A percentile compares a stretch with the other conserved stretches of the same genome.
Conservation (phyloP, 371 early-diverging fungal genomes). For the Apophysomyces elegans region DNA sequence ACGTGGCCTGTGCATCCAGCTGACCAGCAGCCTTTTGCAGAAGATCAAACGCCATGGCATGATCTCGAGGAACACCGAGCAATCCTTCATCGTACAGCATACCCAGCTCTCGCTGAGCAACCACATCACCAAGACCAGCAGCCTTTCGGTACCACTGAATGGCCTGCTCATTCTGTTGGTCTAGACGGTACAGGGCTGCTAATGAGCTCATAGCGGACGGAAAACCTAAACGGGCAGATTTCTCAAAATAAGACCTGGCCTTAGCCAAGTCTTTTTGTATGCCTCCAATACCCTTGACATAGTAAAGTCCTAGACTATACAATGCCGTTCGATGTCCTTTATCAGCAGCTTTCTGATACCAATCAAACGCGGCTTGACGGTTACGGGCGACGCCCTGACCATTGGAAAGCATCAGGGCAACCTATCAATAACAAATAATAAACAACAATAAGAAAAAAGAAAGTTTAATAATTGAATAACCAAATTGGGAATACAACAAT, state of each 20-base stretch:
- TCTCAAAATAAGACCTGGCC: constrained; percentile 46
- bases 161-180: constrained; percentile 32
- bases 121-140: constrained; percentile 44
- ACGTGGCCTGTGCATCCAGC: constrained; percentile 79
- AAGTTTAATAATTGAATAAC: constrained; percentile 9
- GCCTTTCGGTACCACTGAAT: constrained; percentile 54
- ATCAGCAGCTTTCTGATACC: constrained; percentile 57
- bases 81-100: constrained; percentile 80
- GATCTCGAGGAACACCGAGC: constrained; percentile 64
- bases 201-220: constrained; percentile 47
- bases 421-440: constrained; percentile 20
- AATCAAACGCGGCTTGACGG: constrained; percentile 49
- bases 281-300: constrained; percentile 46
- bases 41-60: constrained; percentile 77
- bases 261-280: constrained; percentile 33
- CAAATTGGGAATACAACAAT: background rate
- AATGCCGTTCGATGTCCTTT: constrained; percentile 49
- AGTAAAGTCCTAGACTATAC: constrained; percentile 51
- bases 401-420: constrained; percentile 53
- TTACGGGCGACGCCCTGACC: constrained; percentile 57
- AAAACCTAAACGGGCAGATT: constrained; percentile 50
- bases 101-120: constrained; percentile 81
- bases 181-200: constrained; percentile 34
- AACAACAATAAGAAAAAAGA: background rate
- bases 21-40: constrained; percentile 79